Conservation (phyloP, 805 yeast species). For the Pichia deserticola region DNA sequence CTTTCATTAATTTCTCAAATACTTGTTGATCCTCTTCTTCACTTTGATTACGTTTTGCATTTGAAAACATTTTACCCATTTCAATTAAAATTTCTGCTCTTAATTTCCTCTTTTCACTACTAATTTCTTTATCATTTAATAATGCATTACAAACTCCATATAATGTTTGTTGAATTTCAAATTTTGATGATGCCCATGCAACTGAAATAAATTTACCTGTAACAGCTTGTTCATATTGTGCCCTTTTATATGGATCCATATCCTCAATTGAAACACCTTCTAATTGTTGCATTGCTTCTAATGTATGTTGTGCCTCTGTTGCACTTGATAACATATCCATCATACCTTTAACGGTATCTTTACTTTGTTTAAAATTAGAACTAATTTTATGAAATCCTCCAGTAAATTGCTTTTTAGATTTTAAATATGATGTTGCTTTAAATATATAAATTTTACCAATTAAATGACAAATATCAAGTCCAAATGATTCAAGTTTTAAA, state of each 20-base stretch:
- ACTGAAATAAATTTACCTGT: constrained; percentile 78
- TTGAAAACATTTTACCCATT: constrained; percentile 56
- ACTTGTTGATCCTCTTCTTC: constrained; percentile 64
- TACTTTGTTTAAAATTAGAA: constrained; percentile 65
- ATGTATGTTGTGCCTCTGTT: constrained; percentile 69
- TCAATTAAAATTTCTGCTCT: constrained; percentile 58
- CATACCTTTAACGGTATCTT: constrained; percentile 66
- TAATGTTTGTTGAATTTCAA: constrained; percentile 67
- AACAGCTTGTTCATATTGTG: constrained; percentile 63
- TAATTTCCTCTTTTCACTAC: constrained; percentile 38
- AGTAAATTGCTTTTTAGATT: constrained; percentile 61
- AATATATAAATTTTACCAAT: constrained; percentile 63
- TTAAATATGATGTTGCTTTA: constrained; percentile 57
- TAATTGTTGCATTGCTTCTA: constrained; percentile 64
- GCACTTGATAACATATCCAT: constrained; percentile 66
- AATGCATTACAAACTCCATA: constrained; percentile 64
- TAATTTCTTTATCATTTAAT: constrained; percentile 48
- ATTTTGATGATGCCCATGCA: constrained; percentile 79
- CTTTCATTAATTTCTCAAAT: constrained; percentile 51
- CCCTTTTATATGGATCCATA: constrained; percentile 37
- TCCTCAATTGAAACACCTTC: constrained; percentile 38
- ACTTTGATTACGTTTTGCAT: constrained; percentile 56
- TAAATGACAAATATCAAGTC: constrained; percentile 71
- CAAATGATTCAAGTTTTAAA: constrained; percentile 75
- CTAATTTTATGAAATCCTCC: constrained; percentile 50